Percentiles rank a stretch among this genome's conserved stretches.
These are phyloP conservation scores for Neocallimastix lanati DNA, from an alignment of 192 early-diverging fungal genomes.

Conservation along the genomic window DNA sequence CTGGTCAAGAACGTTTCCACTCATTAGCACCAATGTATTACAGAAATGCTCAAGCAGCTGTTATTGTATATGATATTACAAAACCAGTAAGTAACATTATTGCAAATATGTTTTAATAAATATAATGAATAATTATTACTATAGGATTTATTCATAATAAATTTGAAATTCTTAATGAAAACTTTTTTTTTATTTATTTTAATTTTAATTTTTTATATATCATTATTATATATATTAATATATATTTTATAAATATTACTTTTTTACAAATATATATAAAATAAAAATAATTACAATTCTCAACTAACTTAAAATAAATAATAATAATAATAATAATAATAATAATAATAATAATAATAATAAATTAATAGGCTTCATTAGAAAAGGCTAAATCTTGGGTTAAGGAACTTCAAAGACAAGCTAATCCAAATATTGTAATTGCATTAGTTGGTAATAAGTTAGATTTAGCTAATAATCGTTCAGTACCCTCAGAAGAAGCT, in stretches of 20 bases:
- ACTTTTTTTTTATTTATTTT: too few species aligned
- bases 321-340: too few species aligned
- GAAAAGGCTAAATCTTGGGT: constrained; percentile 91
- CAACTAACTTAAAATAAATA: too few species aligned
- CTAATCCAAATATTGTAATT: constrained; percentile 89
- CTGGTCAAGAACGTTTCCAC: constrained; percentile 95
- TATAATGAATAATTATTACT: too few species aligned
- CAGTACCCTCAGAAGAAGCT: constrained; percentile 55
- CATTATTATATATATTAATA: too few species aligned
- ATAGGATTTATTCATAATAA: too few species aligned
- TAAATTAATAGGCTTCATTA: constrained; percentile 51
- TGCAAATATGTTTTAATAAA: too few species aligned
- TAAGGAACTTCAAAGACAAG: constrained; percentile 88
- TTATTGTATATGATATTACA: constrained; percentile 95
- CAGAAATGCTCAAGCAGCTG: constrained; percentile 87
- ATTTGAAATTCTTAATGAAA: too few species aligned
- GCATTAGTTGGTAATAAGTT: constrained; percentile 91
- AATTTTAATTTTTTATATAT: too few species aligned
- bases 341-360: constrained; percentile 10
- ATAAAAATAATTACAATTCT: too few species aligned
- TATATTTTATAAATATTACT: too few species aligned
- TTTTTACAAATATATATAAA: too few species aligned
- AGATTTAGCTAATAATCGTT: constrained; percentile 54
- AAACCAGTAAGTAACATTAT: constrained; percentile 33
- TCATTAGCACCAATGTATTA: constrained; percentile 94